Evolutionary conservation across 2,329 filamentous ascomycete species (phyloP), one percentile per base, ranked within the genome.

Genomic region (Botrytis fabae): DNA sequence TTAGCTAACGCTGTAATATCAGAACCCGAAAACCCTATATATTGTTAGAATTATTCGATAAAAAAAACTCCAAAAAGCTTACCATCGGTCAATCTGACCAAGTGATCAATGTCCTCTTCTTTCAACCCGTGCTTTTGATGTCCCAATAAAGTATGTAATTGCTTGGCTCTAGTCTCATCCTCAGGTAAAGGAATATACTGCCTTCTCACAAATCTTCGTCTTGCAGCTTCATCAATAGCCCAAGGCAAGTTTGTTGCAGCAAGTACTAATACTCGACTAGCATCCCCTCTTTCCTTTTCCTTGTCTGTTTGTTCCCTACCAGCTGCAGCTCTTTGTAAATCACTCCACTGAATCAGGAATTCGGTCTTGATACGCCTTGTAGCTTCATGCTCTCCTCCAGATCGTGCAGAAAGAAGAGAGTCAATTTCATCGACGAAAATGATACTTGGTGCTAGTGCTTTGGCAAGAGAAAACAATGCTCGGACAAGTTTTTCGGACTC

Each of bases 341-440:
- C 94, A 73, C 93, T 96, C 96, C 96, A 99, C 80, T 98, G 95
- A 42, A 99, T 98, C 44, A 99, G 84, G 78, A 99, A 99, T 80
- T 99, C 96, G 0, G 96, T 99, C 83, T 99, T 99, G 80, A 98
- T 97, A 72, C 96, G 89, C 73, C 95, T 87, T 0, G 94, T 97
- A 0, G 96, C 94, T 83, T 99, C 96, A 78, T 98, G 93, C 80
- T 98, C 96, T 1, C 93, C 92, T 0, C 93, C 93, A 10, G 92
- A 93, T 69, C 96, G 87, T 25, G 94, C 90, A 0, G 94, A 97
- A 0, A 99, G 86, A 0, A 99, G 85, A 0, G 95, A 97, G 81
- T 99, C 96, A 75, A 99, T 99, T 81, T 99, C 96, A 79, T 99
- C 96, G 7, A 99, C 94, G 78, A 99, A 99, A 73, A 99, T 98